A percentile compares a stretch with the other conserved stretches of the same genome.
Conservation (phyloP, 140 eudicot species). For the Stevia rebaudiana region DNA sequence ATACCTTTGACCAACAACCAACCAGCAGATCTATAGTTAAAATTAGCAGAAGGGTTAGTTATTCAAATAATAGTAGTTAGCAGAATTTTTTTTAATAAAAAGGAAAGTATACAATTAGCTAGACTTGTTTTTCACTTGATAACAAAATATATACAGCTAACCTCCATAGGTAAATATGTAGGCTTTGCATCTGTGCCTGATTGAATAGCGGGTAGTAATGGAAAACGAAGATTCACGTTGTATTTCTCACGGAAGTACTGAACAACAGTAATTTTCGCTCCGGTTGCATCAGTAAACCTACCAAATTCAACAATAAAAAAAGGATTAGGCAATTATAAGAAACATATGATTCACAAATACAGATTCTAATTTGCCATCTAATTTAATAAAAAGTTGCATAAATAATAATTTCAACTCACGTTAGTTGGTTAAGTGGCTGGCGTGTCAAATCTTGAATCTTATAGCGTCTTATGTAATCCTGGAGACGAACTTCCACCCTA, state of each 20-base stretch:
- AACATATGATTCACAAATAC: neutral
- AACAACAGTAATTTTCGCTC: constrained; percentile 26
- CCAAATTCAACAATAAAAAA: neutral
- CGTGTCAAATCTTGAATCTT: constrained; percentile 43
- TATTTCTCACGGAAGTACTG: constrained; percentile 45
- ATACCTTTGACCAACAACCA: constrained; percentile 1
- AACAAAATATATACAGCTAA: constrained; percentile 3
- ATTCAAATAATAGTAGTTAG: too few relatives aligned
- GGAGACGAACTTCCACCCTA: constrained; percentile 31
- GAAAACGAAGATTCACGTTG: constrained; percentile 22
- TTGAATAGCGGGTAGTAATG: constrained; percentile 51
- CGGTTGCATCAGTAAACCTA: constrained; percentile 27
- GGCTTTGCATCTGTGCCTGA: constrained; percentile 52
- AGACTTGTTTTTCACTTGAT: neutral
- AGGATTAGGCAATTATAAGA: neutral
- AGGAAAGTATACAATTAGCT: neutral
- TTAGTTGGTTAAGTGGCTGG: constrained; percentile 28
- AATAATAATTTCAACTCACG: constrained; percentile 25
- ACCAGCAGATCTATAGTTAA: neutral
- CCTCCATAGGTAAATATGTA: constrained; percentile 76
- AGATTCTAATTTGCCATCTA: neutral
- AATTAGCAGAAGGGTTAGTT: too few relatives aligned
- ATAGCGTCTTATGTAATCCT: constrained; percentile 20
- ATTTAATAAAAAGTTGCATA: neutral
- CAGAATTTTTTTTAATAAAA: too few relatives aligned